Evolutionary conservation across 2,329 filamentous ascomycete genomes (phyloP), one percentile per base, ranked within the genome.

Genomic region (Fusarium pseudocircinatum): DNA sequence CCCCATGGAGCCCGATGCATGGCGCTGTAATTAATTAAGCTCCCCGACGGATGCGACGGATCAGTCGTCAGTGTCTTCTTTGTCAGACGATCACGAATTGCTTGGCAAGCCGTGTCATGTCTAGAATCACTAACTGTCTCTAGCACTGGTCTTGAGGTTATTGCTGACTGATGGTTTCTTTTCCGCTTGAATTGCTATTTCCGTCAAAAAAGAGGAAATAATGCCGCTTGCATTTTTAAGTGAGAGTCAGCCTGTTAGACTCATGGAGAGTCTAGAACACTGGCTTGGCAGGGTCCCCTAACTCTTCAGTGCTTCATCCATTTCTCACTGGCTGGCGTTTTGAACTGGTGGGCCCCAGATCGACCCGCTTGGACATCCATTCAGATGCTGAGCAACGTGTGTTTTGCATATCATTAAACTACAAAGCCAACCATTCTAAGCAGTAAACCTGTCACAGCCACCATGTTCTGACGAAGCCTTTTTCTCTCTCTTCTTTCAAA

Each of bases 211-310:
- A 24, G 39, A 59, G 58, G 61, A 62, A 72, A 49, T 62, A 53
- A 53, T 52, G 37, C 61, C 60, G 56, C 50, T 20, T 43, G 22
- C 16, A 34, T 28, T 54, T 40, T 53, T 28, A 28, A 37, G 34
- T 39, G 20, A 53, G 53, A 59, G 32, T 59, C 30, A 59, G 30
- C 43, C 15, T 24, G 20, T 43, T 15, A 36, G 54, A 49, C 46
- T 42, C 44, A 59, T 42, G 39, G 43, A 13, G 47, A 63, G 60
- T 77, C 74, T 70, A 75, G 75, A 69, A 63, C 49, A 16, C 36
- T 46, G 66, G 60, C 68, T 72, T 76, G 65, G 59, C 70, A 71
- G 61, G 67, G 70, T 59, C 62, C 60, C 64, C 56, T 36, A 60
- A 42, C 57, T 64, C 60, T 58, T 47, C 39, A 40, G 39, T 40